A percentile compares a stretch with the other conserved stretches of the same genome.
phyloP scores from a whole-genome alignment of 306 rosid genomes.

The Cicer bijugum region DNA sequence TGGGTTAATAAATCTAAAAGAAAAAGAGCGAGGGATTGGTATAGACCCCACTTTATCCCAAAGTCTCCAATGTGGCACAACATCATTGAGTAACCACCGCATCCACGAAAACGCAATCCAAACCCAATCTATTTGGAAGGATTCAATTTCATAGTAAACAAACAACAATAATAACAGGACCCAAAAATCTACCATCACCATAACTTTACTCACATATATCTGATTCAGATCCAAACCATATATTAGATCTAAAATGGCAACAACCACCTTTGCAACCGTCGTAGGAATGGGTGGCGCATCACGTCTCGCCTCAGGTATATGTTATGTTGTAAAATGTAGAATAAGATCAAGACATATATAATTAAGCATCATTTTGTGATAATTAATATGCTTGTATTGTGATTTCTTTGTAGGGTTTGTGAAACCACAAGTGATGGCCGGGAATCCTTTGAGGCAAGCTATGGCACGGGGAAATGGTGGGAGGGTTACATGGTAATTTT shows the following conservation, averaged over 20 bases:
- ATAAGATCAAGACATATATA: not conserved
- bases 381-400: not conserved
- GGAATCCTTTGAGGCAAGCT: constrained; percentile 67
- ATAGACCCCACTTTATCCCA: constrained; percentile 71
- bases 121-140: constrained; percentile 38
- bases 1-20: too few species aligned
- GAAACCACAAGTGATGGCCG: constrained; percentile 51
- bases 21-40: constrained; percentile 7
- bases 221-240: constrained; percentile 7
- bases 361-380: not conserved
- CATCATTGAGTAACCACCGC: constrained; percentile 55
- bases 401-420: constrained; percentile 57
- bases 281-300: constrained; percentile 60
- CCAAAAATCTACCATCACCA: constrained; percentile 21
- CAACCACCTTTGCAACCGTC: constrained; percentile 68
- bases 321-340: not conserved
- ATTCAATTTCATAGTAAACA: constrained; percentile 15
- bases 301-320: constrained; percentile 51
- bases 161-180: constrained; percentile 1
- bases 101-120: constrained; percentile 57
- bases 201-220: constrained; percentile 7
- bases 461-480: constrained; percentile 64
- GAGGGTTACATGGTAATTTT: constrained; percentile 70
- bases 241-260: constrained; percentile 53
- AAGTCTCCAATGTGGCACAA: constrained; percentile 57